Evolutionary conservation across 768 basidiomycete genomes (phyloP), one percentile per base, ranked within the genome.

Genomic region (Galerina sulciceps): DNA sequence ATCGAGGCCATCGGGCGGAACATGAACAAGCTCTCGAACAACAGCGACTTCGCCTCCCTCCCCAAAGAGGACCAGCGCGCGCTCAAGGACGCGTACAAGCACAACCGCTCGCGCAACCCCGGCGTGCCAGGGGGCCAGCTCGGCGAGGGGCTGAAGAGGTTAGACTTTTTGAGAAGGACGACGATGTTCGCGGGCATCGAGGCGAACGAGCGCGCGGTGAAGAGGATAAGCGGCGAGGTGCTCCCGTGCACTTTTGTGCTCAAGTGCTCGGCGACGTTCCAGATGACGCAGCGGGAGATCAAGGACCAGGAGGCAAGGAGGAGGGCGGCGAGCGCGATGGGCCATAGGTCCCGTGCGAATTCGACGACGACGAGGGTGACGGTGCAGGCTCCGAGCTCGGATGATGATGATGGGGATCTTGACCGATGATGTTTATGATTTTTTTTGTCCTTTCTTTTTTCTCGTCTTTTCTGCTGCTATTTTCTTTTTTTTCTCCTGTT

Each of bases 71-170:
- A 73, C 13, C 77, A 82, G 59, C 75, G 75, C 1, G 69, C 74
- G 10, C 75, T 90, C 11, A 74, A 74, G 41, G 74, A 79, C 23
- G 78, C 84, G 34, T 93, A 90, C 69, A 73, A 78, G 36, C 76
- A 82, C 67, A 93, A 93, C 67, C 82, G 91, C 17, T 87, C 87
- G 10, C 81, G 84, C 9, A 79, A 79, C 31, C 74, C 73, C 22
- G 84, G 83, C 47, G 89, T 86, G 1, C 90, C 91, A 1, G 91
- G 91, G 0, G 91, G 90, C 0, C 72, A 73, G 41, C 79, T 93
- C 3, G 85, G 84, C 8, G 77, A 81, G 47, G 85, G 85, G 9
- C 77, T 93, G 70, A 82, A 84, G 61, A 75, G 86, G 53, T 73
- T 89, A 53, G 91, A 93, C 66, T 92, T 83, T 76, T 75, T 93